Base-by-base conservation (phyloP, 306 rosid genomes). In the Styphnolobium japonicum region DNA sequence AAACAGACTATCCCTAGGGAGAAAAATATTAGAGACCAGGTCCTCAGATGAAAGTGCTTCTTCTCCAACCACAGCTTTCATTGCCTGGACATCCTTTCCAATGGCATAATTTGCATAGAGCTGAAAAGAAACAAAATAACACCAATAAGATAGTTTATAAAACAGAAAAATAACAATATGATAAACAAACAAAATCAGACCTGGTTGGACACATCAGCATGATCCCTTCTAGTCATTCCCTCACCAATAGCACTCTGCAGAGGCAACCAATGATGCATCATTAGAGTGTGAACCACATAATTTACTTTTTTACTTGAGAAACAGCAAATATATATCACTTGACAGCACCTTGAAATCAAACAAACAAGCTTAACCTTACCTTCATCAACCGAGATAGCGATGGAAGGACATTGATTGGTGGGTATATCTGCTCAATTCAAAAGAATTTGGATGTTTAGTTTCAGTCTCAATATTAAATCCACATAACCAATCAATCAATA, bases 31-130 rank as follows among this genome's bases (percentile, higher is more conserved):
- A 69, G 80, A 82, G 76, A 95, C 99, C 99, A 96, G 79, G 81
- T 96, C 99, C 89, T 96, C 99, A 0, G 98, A 96, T 67, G 99
- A 96, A 73, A 96, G 99, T 43, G 99, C 99, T 90, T 96, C 99
- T 88, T 96, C 99, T 90, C 99, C 99, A 1, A 96, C 99, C 83
- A 96, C 99, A 53, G 98, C 99, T 89, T 96, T 96, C 99, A 96
- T 96, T 75, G 99, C 98, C 81, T 96, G 99, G 74, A 96, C 99
- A 83, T 96, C 99, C 91, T 96, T 96, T 80, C 99, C 99, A 75
- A 96, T 96, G 70, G 99, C 99, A 88, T 96, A 96, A 83, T 96
- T 96, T 84, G 99, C 99, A 89, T 96, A 96, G 36, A 96, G 92
- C 99, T 96, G 91, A 67, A 71, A 73, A 63, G 33, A 68, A 31